Conservation (phyloP, 1,284 basidiomycete genomes). For the Pulveroboletus ridleyi region DNA sequence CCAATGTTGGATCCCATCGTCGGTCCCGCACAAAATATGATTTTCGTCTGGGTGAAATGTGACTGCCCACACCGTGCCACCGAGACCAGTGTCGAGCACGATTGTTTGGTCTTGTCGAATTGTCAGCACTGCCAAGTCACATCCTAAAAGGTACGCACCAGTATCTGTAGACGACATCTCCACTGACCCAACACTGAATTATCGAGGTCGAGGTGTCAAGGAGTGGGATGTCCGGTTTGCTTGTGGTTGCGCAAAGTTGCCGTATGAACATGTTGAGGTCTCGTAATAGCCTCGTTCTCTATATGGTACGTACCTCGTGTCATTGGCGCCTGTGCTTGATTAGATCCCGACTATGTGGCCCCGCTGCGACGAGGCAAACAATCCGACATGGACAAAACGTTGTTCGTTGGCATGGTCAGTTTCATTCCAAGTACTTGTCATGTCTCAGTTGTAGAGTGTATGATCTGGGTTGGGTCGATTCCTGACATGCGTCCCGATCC, state of each 20-base stretch:
- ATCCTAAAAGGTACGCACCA: background rate
- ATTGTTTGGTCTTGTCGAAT: background rate
- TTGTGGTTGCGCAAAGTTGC: background rate
- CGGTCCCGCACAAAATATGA: background rate
- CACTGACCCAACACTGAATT: background rate
- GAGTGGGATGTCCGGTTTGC: background rate
- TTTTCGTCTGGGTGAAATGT: background rate
- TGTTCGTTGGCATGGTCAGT: too few species aligned
- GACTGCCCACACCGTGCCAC: background rate
- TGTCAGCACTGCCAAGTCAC: background rate
- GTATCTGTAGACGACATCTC: background rate
- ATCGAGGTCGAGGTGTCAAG: background rate
- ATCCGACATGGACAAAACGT: too few species aligned
- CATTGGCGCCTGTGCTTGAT: too few species aligned
- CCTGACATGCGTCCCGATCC: too few species aligned
- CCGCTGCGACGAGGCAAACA: too few species aligned
- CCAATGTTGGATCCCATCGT: background rate
- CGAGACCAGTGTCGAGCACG: background rate
- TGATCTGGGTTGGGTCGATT: too few species aligned
- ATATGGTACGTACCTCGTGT: too few species aligned
- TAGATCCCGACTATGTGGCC: too few species aligned
- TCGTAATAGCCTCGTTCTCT: too few species aligned
- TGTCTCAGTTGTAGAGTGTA: too few species aligned
- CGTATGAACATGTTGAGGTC: background rate
- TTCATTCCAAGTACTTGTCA: too few species aligned